A percentile compares a stretch with the other conserved stretches of the same genome.
Conservation (phyloP, 176 grass and related monocot genomes). For the Phyllostachys edulis region DNA sequence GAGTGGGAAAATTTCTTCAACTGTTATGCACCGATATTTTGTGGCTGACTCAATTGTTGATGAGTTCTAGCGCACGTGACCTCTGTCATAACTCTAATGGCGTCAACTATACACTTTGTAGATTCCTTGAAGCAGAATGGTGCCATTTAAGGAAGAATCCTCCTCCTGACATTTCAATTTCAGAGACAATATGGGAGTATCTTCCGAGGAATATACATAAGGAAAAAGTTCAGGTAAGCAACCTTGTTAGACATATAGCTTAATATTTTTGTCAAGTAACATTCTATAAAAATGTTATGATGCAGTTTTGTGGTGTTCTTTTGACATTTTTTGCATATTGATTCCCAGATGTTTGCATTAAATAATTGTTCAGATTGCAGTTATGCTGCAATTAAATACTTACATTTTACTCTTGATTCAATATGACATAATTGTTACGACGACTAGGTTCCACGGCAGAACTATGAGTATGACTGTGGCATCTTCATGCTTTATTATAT, state of each 20-base stretch:
- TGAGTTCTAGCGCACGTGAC: neutral
- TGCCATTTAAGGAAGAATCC: slow-evolving; percentile 41
- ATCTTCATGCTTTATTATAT: slow-evolving; percentile 91
- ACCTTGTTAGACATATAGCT: neutral
- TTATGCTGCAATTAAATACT: slow-evolving; percentile 6
- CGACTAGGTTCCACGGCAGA: slow-evolving; percentile 64
- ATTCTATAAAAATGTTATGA: neutral
- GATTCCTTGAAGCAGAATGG: slow-evolving; percentile 64
- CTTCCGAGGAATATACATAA: slow-evolving; percentile 41
- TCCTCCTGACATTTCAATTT: slow-evolving; percentile 29
- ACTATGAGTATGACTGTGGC: slow-evolving; percentile 83
- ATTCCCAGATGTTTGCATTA: neutral
- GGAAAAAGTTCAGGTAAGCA: slow-evolving; percentile 44
- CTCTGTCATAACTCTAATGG: slow-evolving; percentile 9
- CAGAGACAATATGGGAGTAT: slow-evolving; percentile 40
- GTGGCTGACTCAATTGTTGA: neutral
- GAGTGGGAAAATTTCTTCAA: neutral
- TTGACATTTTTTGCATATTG: neutral
- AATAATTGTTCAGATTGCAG: neutral
- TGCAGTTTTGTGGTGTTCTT: neutral
- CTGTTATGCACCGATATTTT: neutral
- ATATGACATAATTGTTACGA: slow-evolving; percentile 14
- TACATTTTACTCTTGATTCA: slow-evolving; percentile 7
- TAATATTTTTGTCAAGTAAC: neutral
- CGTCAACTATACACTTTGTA: slow-evolving; percentile 32